These are phyloP conservation scores for Diaporthe sp. DNA, from an alignment of 2,329 filamentous ascomycete genomes.

Conservation along the genomic window DNA sequence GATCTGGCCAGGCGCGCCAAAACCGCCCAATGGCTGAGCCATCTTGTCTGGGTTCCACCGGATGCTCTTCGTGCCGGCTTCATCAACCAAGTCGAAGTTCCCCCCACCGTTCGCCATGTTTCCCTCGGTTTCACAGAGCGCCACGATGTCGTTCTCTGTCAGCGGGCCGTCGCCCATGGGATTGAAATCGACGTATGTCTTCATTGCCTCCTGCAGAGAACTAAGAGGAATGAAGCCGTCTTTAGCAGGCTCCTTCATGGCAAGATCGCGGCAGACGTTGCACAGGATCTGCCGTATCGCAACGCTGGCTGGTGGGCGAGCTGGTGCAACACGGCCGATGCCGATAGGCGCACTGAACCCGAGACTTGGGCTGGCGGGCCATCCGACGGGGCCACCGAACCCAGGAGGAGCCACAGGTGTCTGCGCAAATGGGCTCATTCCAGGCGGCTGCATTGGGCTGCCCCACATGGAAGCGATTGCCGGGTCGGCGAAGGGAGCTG, in stretches of 20 bases:
- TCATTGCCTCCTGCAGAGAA: slow-evolving; percentile 63
- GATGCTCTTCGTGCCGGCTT: slow-evolving; percentile 61
- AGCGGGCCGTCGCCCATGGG: slow-evolving; percentile 55
- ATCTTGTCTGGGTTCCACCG: slow-evolving; percentile 62
- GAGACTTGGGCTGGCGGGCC: slow-evolving; percentile 48
- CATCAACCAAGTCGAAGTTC: slow-evolving; percentile 79
- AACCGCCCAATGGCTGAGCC: slow-evolving; percentile 56
- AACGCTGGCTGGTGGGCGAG: slow-evolving; percentile 74
- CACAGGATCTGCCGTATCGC: slow-evolving; percentile 82
- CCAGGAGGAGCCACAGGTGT: slow-evolving; percentile 61
- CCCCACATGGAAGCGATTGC: slow-evolving; percentile 41
- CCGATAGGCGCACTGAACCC: slow-evolving; percentile 50
- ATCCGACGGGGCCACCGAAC: slow-evolving; percentile 56
- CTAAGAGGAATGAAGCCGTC: slow-evolving; percentile 79
- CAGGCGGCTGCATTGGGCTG: slow-evolving; percentile 45
- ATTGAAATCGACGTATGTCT: slow-evolving; percentile 73
- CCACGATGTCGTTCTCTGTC: slow-evolving; percentile 78
- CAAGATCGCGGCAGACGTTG: slow-evolving; percentile 79
- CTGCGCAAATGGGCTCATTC: slow-evolving; percentile 43
- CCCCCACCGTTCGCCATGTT: slow-evolving; percentile 89
- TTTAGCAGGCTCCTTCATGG: slow-evolving; percentile 52
- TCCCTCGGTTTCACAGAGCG: slow-evolving; percentile 92
- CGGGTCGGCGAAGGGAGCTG: slow-evolving; percentile 49
- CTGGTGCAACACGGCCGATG: slow-evolving; percentile 53
- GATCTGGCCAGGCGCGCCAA: slow-evolving; percentile 77